phyloP scores from a whole-genome alignment of 192 early-diverging fungal species.

The Umbelopsis sp. region DNA sequence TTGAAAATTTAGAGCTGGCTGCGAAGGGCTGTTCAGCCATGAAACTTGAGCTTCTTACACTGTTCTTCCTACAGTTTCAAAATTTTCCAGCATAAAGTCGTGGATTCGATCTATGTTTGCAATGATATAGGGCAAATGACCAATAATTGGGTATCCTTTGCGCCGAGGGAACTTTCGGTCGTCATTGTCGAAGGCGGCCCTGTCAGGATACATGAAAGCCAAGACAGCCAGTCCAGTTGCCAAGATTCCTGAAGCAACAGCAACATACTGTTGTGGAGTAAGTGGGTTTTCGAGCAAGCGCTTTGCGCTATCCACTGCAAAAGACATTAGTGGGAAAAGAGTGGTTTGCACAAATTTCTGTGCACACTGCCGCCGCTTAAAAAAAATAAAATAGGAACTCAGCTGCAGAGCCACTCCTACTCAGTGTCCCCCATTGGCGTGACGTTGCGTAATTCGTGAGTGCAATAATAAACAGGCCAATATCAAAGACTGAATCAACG shows the following conservation, averaged over 20 bases:
- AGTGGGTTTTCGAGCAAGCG: neutral
- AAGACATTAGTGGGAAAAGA: slow-evolving; percentile 5
- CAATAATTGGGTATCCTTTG: slow-evolving; percentile 27
- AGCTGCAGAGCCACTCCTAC: too few relatives aligned
- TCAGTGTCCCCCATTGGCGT: too few relatives aligned
- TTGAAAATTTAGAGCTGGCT: neutral
- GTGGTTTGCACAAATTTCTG: neutral
- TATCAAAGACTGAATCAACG: too few relatives aligned
- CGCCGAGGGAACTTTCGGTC: slow-evolving; percentile 13
- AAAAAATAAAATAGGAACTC: neutral
- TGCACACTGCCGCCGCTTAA: neutral
- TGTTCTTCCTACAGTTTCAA: slow-evolving; percentile 22
- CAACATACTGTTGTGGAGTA: slow-evolving; percentile 5
- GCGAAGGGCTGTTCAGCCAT: neutral
- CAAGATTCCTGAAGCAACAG: neutral
- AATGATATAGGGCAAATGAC: slow-evolving; percentile 19
- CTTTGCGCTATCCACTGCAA: neutral
- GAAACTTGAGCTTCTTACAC: neutral
- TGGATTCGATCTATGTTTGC: slow-evolving; percentile 12
- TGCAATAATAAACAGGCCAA: too few relatives aligned
- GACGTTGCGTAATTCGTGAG: too few relatives aligned
- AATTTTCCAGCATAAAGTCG: slow-evolving; percentile 16
- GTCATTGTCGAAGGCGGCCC: slow-evolving; percentile 26
- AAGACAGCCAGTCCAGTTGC: slow-evolving; percentile 5
- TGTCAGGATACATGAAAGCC: slow-evolving; percentile 32